Evolutionary conservation across 83 land plant species (phyloP), one percentile per base, ranked within the genome.

Genomic region (Picea abies): DNA sequence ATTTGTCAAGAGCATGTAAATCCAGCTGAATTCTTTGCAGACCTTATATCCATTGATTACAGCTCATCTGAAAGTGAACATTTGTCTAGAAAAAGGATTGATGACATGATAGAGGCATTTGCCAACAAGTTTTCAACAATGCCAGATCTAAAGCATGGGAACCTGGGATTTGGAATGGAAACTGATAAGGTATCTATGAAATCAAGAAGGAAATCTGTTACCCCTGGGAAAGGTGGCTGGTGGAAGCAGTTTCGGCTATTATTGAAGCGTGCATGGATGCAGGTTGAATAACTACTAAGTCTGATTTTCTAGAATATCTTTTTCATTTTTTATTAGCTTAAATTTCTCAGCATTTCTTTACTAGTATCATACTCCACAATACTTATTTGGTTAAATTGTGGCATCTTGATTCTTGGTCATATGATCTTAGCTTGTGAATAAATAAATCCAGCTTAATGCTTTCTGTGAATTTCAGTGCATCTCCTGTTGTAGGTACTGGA

Each of bases 1-100:
- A 5, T 17, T 22, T 98, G 99, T 79, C 97, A 96, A 26, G 93
- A 94, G 83, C 99, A 98, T 84, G 93, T 89, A 37, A 98, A 98
- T 85, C 99, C 99, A 58, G 99, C 99, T 69, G 99, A 98, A 62
- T 96, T 93, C 86, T 87, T 98, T 87, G 99, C 99, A 64, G 99
- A 98, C 88, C 90, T 98, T 17, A 98, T 98, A 79, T 98, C 99
- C 1, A 64, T 98, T n/a, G 99, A 98, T 84, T 96, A 96, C 87
- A 90, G 89, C 84, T 96, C 99, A 60, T 78, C 97, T 82, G 95
- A 94, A 78, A 94, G 90, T 89, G 95, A 94, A 29, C 80, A 83
- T 44, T 78, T 80, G 60, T 93, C 99, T 39, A 86, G 83, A 72
- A 89, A 89, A 65, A 88, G 95, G 71, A 90, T 96, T 26, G 90